Base-by-base conservation (phyloP, 768 basidiomycete species). In the Hygrocybe punicea region DNA sequence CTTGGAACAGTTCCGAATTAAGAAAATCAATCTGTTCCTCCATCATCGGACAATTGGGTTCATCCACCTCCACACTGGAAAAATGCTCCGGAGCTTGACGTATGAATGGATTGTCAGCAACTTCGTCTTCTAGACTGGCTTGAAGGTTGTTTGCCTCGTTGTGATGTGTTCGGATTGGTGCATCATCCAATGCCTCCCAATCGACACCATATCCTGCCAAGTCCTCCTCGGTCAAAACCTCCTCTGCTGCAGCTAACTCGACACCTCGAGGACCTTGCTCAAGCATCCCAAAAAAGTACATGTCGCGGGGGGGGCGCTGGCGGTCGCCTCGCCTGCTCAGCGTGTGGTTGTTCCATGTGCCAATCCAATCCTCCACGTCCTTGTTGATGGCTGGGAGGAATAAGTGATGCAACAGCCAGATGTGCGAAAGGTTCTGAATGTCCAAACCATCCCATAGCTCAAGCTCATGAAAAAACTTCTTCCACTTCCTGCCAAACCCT, bases 341-440 rank as follows among this genome's bases (percentile, higher is more conserved):
- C 1, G 45, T 53, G 58, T 77, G 76, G 8, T 60, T 23, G 48
- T 78, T 78, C 76, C 76, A 78, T 2, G 65, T 42, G 1, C 64
- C 58, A 0, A 63, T 65, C 70, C 71, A 80, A 3, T 60, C 54
- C 8, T 44, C 46, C 13, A 65, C 63, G 51, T 79, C 72, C 3
- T 55, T 13, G 53, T 76, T 71, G 34, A 77, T 63, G 0, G 46
- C 21, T 2, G 46, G 8, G 1, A 78, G 67, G 53, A 79, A 79
- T 0, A 78, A 65, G 40, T 68, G 58, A 46, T 75, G 75, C 1
- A 76, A 60, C 4, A 78, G 64, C 75, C 77, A 80, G 39, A 77
- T 73, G 55, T 78, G 76, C 8, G 54, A 58, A 6, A 61, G 34
- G 6, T 58, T 42, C 13, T 66, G 47, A 2, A 51, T 55, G 39